These are phyloP conservation scores for Saturnispora serradocipensis DNA, from an alignment of 805 yeast species.

Conservation along the genomic window DNA sequence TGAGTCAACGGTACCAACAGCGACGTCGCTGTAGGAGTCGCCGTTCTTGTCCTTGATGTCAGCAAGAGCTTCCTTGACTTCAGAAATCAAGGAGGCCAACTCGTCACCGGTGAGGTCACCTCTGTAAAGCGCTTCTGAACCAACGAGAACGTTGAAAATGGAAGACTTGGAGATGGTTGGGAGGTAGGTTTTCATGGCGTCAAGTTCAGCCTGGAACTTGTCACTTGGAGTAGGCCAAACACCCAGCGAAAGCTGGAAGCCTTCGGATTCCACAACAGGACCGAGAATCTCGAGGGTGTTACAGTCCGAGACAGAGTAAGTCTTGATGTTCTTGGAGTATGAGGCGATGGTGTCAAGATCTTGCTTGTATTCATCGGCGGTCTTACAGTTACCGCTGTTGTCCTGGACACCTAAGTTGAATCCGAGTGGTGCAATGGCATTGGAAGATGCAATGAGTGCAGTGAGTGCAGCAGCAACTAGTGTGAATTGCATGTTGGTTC, in stretches of 20 bases:
- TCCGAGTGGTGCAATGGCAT: constrained; percentile 38
- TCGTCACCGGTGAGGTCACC: constrained; percentile 67
- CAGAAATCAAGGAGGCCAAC: constrained; percentile 59
- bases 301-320: constrained; percentile 92
- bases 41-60: constrained; percentile 74
- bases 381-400: constrained; percentile 67
- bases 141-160: constrained; percentile 75
- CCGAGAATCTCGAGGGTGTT: constrained; percentile 77
- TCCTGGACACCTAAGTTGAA: constrained; percentile 82
- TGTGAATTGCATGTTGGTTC: constrained; percentile 13
- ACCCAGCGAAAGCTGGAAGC: constrained; percentile 73
- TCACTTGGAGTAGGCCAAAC: constrained; percentile 89
- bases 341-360: constrained; percentile 55
- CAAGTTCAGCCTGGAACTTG: constrained; percentile 66
- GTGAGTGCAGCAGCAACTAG: constrained; percentile 20
- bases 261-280: constrained; percentile 75
- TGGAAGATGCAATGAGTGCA: constrained; percentile 13
- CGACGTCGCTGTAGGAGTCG: constrained; percentile 55
- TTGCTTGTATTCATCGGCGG: constrained; percentile 54
- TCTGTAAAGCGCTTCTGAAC: constrained; percentile 95
- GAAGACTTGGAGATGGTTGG: constrained; percentile 63
- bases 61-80: constrained; percentile 49
- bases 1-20: constrained; percentile 92
- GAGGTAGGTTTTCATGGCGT: constrained; percentile 59
- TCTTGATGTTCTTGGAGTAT: constrained; percentile 62